Percentiles rank a stretch among this genome's conserved stretches.
These are phyloP conservation scores for Monosporascus cannonballus DNA, from an alignment of 2,329 filamentous ascomycete species.

Conservation along the genomic window DNA sequence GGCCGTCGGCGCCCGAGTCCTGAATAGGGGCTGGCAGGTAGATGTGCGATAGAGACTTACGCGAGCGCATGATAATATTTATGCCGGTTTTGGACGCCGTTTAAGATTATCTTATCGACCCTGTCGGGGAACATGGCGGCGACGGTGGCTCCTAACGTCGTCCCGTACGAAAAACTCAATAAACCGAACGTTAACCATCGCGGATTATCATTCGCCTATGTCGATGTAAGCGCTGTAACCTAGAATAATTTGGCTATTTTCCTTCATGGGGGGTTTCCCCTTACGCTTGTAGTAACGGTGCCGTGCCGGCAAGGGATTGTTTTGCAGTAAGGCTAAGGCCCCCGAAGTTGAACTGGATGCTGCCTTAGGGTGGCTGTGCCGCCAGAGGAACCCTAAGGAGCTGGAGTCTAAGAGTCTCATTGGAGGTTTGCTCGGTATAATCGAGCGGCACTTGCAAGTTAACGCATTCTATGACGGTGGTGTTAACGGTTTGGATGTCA, in stretches of 20 bases:
- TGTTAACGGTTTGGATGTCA: constrained; percentile 10
- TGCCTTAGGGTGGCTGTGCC: constrained; percentile 26
- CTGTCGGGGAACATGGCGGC: constrained; percentile 34
- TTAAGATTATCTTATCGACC: constrained; percentile 27
- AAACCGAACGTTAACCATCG: background rate
- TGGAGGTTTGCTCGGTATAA: constrained; percentile 24
- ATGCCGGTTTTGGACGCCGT: constrained; percentile 25
- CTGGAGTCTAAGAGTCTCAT: constrained; percentile 24
- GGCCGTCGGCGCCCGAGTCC: background rate
- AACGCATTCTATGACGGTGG: constrained; percentile 26
- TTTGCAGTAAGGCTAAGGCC: constrained; percentile 24
- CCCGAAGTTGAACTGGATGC: constrained; percentile 34
- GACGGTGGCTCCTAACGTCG: constrained; percentile 29
- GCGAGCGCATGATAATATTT: constrained; percentile 21
- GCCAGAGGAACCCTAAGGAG: constrained; percentile 26
- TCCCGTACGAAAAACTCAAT: constrained; percentile 33
- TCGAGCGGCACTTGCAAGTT: constrained; percentile 34
- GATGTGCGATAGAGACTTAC: background rate
- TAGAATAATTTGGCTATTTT: background rate
- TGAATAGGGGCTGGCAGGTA: background rate
- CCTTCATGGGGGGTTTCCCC: background rate
- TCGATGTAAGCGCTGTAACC: background rate
- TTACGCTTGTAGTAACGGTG: constrained; percentile 14
- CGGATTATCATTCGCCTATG: background rate
- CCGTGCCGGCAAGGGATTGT: constrained; percentile 4